Conservation (phyloP, 2,329 filamentous ascomycete species). For the Ophiostoma perfectum region DNA sequence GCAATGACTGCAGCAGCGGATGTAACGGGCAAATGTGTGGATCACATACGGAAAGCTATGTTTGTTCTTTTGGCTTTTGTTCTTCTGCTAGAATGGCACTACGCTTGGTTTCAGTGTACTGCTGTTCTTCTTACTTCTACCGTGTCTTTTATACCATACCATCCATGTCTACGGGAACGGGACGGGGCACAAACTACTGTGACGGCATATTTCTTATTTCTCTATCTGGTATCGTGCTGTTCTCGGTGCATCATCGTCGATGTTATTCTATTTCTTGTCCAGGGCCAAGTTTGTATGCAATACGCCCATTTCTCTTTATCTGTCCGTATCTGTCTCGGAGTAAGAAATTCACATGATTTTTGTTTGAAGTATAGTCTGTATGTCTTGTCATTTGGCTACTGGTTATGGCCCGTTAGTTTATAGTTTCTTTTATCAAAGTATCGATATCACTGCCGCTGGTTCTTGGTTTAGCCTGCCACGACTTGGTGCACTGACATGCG, state of each 20-base stretch:
- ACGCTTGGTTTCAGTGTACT: too few relatives aligned
- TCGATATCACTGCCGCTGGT: too few relatives aligned
- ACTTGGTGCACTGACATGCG: too few relatives aligned
- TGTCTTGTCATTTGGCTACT: too few relatives aligned
- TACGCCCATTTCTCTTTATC: background rate
- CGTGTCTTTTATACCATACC: background rate
- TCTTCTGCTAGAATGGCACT: background rate
- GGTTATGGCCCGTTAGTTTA: too few relatives aligned
- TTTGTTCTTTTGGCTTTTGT: background rate
- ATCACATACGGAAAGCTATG: background rate
- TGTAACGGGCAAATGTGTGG: background rate
- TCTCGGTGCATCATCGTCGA: background rate
- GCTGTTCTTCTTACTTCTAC: background rate
- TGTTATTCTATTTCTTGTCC: background rate
- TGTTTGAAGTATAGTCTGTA: too few relatives aligned
- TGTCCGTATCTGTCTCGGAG: background rate
- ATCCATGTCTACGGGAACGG: background rate
- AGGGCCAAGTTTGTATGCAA: conserved; percentile 1
- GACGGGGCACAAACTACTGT: background rate
- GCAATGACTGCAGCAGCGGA: background rate
- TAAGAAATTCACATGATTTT: too few relatives aligned
- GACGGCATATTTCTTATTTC: background rate
- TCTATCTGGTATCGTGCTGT: background rate
- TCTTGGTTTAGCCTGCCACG: too few relatives aligned
- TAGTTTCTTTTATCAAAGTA: too few relatives aligned